These are phyloP conservation scores for Myriosclerotinia scirpicola DNA, from an alignment of 2,329 filamentous ascomycete genomes.

Conservation along the genomic window DNA sequence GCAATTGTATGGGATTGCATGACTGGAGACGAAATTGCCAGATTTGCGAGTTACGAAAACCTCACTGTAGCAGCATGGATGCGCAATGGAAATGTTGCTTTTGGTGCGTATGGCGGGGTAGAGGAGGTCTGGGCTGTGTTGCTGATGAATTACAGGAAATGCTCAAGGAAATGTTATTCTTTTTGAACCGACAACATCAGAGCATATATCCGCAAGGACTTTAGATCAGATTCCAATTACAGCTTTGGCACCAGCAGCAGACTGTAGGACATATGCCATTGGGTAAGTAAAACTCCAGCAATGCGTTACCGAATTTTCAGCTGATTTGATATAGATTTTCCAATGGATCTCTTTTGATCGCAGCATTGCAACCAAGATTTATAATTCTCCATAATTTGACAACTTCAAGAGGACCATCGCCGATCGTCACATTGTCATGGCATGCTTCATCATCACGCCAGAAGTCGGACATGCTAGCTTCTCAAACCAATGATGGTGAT, in stretches of 20 bases:
- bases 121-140: conserved; percentile 21
- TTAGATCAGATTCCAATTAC: conserved; percentile 92
- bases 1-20: conserved; percentile 97
- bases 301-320: neutral
- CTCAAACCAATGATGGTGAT: conserved; percentile 88
- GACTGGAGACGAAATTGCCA: conserved; percentile 83
- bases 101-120: conserved; percentile 62
- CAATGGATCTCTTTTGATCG: conserved; percentile 91
- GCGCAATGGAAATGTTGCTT: conserved; percentile 94
- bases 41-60: conserved; percentile 90
- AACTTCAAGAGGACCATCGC: conserved; percentile 79
- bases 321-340: conserved; percentile 64
- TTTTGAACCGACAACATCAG: conserved; percentile 89
- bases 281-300: conserved; percentile 57
- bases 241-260: conserved; percentile 82
- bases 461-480: conserved; percentile 96
- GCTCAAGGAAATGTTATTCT: conserved; percentile 89
- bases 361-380: conserved; percentile 85
- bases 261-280: conserved; percentile 94
- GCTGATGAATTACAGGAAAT: conserved; percentile 62
- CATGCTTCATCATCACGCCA: conserved; percentile 94
- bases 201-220: conserved; percentile 87
- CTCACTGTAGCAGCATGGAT: conserved; percentile 89
- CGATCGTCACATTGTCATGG: conserved; percentile 86
- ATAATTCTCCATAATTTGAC: conserved; percentile 91